Evolutionary conservation across 2,329 filamentous ascomycete species (phyloP), one percentile per base, ranked within the genome.

Genomic region (Fusarium praegraminearum): DNA sequence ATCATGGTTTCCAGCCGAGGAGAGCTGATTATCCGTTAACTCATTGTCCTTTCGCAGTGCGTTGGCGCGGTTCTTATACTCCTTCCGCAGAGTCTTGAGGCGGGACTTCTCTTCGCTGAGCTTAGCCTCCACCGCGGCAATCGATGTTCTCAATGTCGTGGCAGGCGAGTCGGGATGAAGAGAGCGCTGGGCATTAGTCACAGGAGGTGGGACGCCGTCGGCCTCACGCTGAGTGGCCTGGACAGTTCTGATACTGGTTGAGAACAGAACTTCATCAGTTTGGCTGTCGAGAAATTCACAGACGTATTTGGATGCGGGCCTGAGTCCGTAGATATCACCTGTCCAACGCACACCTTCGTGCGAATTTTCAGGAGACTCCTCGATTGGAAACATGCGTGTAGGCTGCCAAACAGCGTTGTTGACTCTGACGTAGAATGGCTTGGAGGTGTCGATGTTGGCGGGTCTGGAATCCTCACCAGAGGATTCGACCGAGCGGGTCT

Each of bases 321-420:
- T 87, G 53, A 91, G 81, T 32, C 88, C 88, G 71, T 89, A 90
- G n/a, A 91, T 90, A 67, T 90, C 88, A 12, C 91, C 92, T 30
- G 87, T 88, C 90, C 90, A 94, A 47, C 86, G 85, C 46, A 84
- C 84, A 20, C 83, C 83, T n/a, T 75, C 73, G 24, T 79, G 77
- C 44, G 79, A 67, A 7, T 76, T 73, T 38, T 77, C 76, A 9
- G 78, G 71, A 18, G 67, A 66, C 46, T 80, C 75, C 24, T 79
- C 73, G 36, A 86, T 80, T 32, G 85, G 82, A 61, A 86, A 86
- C 75, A 94, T 93, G 71, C 90, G 86, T 13, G 91, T 92, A 2
- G 91, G 91, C 75, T 92, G 91, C 92, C 92, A 95, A 65, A 89
- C 86, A 12, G 91, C 91, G 52, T 93, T 90, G 78, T 95, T 94